Conservation (phyloP, 2,329 filamentous ascomycete genomes). For the Pseudovirgaria hyperparasitica region DNA sequence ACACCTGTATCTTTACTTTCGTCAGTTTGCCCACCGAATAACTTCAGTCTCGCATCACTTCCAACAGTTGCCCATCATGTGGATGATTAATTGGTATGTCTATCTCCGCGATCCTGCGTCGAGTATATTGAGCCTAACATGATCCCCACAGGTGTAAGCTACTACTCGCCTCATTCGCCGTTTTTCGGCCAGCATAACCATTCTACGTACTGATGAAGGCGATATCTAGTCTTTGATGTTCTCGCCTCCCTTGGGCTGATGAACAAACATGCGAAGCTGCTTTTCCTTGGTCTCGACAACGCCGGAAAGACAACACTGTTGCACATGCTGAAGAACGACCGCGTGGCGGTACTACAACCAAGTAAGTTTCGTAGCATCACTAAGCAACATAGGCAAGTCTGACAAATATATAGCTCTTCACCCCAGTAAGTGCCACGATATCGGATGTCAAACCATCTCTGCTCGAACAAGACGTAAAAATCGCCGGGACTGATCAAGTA, state of each 20-base stretch:
- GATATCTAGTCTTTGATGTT: conserved; percentile 64
- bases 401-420: conserved; percentile 44
- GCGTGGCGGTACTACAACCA: conserved; percentile 74
- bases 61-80: conserved; percentile 45
- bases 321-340: conserved; percentile 87
- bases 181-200: background rate
- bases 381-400: background rate
- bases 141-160: conserved; percentile 17
- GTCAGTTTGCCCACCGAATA: background rate
- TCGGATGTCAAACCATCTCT: background rate
- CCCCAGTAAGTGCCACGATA: conserved; percentile 53
- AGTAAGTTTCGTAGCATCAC: conserved; percentile 8
- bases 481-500: conserved; percentile 8
- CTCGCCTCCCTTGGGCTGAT: conserved; percentile 75
- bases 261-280: conserved; percentile 69
- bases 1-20: conserved; percentile 1
- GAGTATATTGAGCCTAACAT: background rate
- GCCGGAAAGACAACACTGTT: conserved; percentile 88
- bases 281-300: conserved; percentile 83
- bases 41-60: background rate
- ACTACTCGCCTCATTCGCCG: conserved; percentile 1
- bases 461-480: background rate
- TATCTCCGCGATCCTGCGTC: conserved; percentile 4
- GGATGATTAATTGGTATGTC: conserved; percentile 75
- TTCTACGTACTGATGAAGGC: conserved; percentile 1